These are phyloP conservation scores for Dothideomycetes sp. DNA, from an alignment of 2,329 filamentous ascomycete species.

Conservation along the genomic window DNA sequence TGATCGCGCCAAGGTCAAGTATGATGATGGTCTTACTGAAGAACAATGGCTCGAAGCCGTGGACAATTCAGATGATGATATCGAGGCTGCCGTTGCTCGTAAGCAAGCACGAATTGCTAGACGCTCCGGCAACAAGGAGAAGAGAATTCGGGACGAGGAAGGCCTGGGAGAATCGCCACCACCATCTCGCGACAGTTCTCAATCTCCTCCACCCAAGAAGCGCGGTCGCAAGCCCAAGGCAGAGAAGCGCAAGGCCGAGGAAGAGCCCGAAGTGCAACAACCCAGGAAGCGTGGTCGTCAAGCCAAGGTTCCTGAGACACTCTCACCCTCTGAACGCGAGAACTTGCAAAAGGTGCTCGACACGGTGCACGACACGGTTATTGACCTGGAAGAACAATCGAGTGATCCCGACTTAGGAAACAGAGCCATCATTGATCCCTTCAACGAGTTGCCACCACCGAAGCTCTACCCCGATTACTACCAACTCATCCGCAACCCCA, in stretches of 20 bases:
- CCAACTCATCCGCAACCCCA: slow-evolving; percentile 80
- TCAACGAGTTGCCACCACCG: slow-evolving; percentile 83
- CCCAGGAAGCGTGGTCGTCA: slow-evolving; percentile 67
- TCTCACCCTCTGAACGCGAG: slow-evolving; percentile 61
- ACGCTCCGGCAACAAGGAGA: slow-evolving; percentile 66
- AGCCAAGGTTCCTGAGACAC: slow-evolving; percentile 55
- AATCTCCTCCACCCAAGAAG: slow-evolving; percentile 62
- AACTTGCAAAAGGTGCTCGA: slow-evolving; percentile 73
- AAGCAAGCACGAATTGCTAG: slow-evolving; percentile 80
- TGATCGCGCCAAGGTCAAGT: slow-evolving; percentile 87
- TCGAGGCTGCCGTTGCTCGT: slow-evolving; percentile 83
- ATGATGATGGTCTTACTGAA: slow-evolving; percentile 94
- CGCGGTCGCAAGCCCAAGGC: slow-evolving; percentile 70
- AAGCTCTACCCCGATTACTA: slow-evolving; percentile 93
- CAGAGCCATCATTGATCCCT: slow-evolving; percentile 84
- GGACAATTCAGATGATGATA: slow-evolving; percentile 88
- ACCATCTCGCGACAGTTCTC: slow-evolving; percentile 70
- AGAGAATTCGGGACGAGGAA: slow-evolving; percentile 39
- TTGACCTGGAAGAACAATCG: slow-evolving; percentile 75
- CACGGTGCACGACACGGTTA: slow-evolving; percentile 67
- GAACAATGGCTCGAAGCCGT: slow-evolving; percentile 99
- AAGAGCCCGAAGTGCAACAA: slow-evolving; percentile 66
- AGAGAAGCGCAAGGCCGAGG: slow-evolving; percentile 82
- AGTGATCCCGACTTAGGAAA: slow-evolving; percentile 47
- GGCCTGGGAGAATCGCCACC: slow-evolving; percentile 62